Base-by-base conservation (phyloP, 345 rosid species). In the Leavenworthia alabamica region DNA sequence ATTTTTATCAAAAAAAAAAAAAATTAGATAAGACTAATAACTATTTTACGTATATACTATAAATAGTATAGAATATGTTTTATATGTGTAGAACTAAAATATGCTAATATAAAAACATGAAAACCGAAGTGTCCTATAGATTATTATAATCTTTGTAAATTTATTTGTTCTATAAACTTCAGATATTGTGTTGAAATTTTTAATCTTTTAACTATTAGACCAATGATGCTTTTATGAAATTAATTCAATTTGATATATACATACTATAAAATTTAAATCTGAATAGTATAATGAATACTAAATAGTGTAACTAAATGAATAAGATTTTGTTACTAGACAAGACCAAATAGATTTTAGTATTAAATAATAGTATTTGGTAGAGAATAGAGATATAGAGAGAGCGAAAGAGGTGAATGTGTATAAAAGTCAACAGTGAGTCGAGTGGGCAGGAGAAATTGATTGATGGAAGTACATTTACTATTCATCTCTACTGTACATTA, bases 391-490 rank as follows among this genome's bases (percentile, higher is more conserved):
- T 4, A 7, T 8, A 37, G 41, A 36, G 26, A 27, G 8, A 20
- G 17, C 0, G 16, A 59, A 42, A 62, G 35, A 8, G 16, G 40
- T 42, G 65, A 47, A 41, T 42, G 70, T 56, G 59, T 64, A 56
- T 48, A 63, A 56, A 63, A 63, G 69, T 63, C 69, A 64, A 56
- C 70, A 63, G 65, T 46, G 36, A 49, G 40, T 63, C 64, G 27
- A 56, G 39, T 60, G 54, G 70, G 65, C 22, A 56, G 40, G 59
- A 41, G 65, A 63, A 63, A 56, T 48, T 33, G 75, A 71, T 56
- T 63, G 75, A 71, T 63, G 64, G 62, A 56, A 48, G 37, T 29
- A 10, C 26, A 69, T 0, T 37, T 1, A 63, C 53, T 71, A 71
- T 71, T 63, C 65, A 31, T 56, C 16, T 47, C n/a, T n/a, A n/a